These are phyloP conservation scores for Lentinula novae-zelandiae DNA, from an alignment of 1,284 basidiomycete species.

Conservation along the genomic window DNA sequence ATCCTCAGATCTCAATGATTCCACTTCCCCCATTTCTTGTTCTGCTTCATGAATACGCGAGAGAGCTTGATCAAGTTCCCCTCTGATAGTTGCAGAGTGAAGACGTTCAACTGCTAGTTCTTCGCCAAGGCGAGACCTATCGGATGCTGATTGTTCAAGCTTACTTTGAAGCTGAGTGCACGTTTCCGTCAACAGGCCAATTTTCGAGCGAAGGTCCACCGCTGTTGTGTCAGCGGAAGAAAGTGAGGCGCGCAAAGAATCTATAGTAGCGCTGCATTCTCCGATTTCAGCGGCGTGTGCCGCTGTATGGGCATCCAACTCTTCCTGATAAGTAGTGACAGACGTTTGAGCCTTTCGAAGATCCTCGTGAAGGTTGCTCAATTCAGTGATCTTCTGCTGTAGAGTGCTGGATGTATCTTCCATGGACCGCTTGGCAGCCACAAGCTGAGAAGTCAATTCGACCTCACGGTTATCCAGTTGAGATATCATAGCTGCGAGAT, in stretches of 20 bases:
- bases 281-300: background rate
- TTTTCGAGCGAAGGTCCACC: background rate
- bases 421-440: background rate
- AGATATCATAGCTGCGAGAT: conserved; percentile 2
- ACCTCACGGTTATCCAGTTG: conserved; percentile 10
- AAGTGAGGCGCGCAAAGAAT: background rate
- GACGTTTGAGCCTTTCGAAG: background rate
- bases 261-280: background rate
- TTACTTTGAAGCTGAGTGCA: background rate
- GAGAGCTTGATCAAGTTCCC: conserved; percentile 21
- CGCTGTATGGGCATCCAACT: background rate
- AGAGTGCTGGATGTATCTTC: conserved; percentile 13
- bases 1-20: conserved; percentile 30
- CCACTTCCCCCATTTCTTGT: conserved; percentile 28
- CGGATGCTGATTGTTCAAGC: conserved; percentile 7
- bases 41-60: conserved; percentile 25
- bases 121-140: conserved; percentile 9
- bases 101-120: conserved; percentile 20
- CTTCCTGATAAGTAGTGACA: background rate
- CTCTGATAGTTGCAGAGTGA: conserved; percentile 19
- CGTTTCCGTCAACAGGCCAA: background rate
- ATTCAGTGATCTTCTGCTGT: conserved; percentile 14
- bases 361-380: background rate
- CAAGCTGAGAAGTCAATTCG: background rate
- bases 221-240: background rate